Evolutionary conservation across 371 early-diverging fungal species (phyloP).

Genomic region (Mortierella sp.): DNA sequence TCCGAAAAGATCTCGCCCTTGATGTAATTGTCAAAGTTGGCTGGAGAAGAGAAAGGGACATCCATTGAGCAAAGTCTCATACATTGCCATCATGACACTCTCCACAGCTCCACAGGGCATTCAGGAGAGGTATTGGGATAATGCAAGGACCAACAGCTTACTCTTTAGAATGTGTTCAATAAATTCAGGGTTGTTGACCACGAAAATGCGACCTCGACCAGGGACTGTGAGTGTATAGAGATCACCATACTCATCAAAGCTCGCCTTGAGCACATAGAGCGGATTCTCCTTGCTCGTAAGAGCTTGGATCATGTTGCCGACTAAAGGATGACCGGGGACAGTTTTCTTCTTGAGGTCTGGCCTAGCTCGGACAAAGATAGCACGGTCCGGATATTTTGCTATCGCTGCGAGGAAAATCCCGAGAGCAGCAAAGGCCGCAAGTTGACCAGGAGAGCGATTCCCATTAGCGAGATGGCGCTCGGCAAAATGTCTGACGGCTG

Average conservation of each 20-base stretch:
- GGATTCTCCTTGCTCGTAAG: constrained; percentile 9
- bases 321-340: constrained; percentile 21
- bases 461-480: constrained; percentile 21
- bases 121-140: too few relatives aligned
- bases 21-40: constrained; percentile 37
- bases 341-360: constrained; percentile 34
- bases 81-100: too few relatives aligned
- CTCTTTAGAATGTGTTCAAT: constrained; percentile 45
- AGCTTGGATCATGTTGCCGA: constrained; percentile 28
- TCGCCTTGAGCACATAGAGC: constrained; percentile 1
- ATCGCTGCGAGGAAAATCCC: constrained; percentile 21
- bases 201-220: constrained; percentile 18
- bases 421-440: constrained; percentile 16
- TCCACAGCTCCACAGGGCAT: too few relatives aligned
- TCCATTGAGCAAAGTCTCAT: too few relatives aligned
- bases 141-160: constrained; percentile 9
- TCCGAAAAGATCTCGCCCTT: constrained; percentile 24
- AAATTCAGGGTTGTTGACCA: constrained; percentile 30
- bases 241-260: constrained; percentile 18
- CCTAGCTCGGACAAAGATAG: constrained; percentile 28
- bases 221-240: constrained; percentile 29
- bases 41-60: constrained; percentile 3
- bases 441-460: constrained; percentile 16
- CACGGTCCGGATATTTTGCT: constrained; percentile 45
- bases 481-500: constrained; percentile 14